Evolutionary conservation across 1,284 basidiomycete genomes (phyloP).

Genomic region (Moesziomyces aphidis): DNA sequence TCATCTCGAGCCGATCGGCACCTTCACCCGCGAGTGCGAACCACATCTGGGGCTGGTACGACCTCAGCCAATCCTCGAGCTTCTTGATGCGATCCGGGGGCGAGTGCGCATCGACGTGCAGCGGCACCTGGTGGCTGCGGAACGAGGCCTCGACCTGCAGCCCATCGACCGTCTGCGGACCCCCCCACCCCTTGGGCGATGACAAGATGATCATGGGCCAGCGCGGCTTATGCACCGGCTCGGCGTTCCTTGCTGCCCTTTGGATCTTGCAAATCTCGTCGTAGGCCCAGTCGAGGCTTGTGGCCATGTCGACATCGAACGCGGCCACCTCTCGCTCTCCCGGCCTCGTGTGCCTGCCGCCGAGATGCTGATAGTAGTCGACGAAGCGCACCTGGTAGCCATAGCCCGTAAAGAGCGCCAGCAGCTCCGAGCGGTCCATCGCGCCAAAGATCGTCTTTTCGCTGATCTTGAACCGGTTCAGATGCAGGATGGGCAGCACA

Average conservation of each 20-base stretch:
- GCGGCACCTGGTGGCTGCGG: constrained; percentile 80
- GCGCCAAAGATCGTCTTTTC: constrained; percentile 87
- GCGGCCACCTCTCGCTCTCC: constrained; percentile 65
- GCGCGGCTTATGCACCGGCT: constrained; percentile 82
- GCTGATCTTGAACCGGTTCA: constrained; percentile 87
- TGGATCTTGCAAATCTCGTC: constrained; percentile 75
- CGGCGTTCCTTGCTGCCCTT: constrained; percentile 78
- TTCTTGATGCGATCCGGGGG: constrained; percentile 73
- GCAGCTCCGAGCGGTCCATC: constrained; percentile 87
- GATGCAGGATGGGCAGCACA: constrained; percentile 85
- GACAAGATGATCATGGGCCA: constrained; percentile 87
- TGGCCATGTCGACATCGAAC: constrained; percentile 75
- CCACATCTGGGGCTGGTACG: constrained; percentile 64
- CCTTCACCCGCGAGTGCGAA: constrained; percentile 42
- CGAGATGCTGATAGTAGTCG: constrained; percentile 73
- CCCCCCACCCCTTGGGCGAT: constrained; percentile 78
- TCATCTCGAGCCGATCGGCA: constrained; percentile 67
- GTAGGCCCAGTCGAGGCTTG: constrained; percentile 79
- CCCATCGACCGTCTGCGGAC: constrained; percentile 76
- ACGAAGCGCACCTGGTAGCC: constrained; percentile 78
- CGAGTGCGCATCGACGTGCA: constrained; percentile 77
- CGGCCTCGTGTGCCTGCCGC: constrained; percentile 73
- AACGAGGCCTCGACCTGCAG: constrained; percentile 80
- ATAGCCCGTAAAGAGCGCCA: constrained; percentile 74
- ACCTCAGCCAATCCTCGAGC: constrained; percentile 77